Evolutionary conservation across 2,329 filamentous ascomycete genomes (phyloP).

Genomic region (Sporothrix dimorphospora): DNA sequence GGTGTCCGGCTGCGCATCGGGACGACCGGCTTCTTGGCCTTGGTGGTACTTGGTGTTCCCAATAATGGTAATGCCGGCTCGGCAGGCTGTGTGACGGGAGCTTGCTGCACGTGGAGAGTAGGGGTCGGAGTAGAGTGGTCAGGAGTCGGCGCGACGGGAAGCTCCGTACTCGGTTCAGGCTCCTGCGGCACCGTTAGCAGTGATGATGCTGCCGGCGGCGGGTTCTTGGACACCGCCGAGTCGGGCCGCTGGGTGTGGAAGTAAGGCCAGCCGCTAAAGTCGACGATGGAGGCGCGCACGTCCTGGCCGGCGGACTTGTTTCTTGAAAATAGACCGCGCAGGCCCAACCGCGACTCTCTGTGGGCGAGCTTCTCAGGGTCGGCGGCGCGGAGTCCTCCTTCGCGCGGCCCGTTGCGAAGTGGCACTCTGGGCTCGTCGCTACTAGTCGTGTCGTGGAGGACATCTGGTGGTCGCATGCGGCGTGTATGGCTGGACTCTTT

Average conservation of each 20-base stretch:
- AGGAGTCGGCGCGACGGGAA: constrained; percentile 1
- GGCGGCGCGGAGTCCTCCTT: not conserved
- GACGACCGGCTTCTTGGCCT: constrained; percentile 37
- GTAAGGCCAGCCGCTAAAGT: constrained; percentile 51
- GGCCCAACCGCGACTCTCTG: constrained; percentile 56
- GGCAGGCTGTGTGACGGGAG: not conserved
- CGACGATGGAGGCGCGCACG: constrained; percentile 52
- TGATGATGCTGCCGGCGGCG: not conserved
- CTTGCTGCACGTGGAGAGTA: not conserved
- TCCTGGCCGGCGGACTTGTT: constrained; percentile 36
- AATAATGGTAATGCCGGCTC: not conserved
- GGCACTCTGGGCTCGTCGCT: constrained; percentile 47
- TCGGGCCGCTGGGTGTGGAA: constrained; percentile 45
- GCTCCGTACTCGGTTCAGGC: not conserved
- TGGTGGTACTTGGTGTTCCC: constrained; percentile 29
- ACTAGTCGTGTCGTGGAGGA: constrained; percentile 35
- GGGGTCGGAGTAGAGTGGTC: not conserved
- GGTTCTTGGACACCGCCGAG: constrained; percentile 37
- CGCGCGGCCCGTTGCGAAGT: constrained; percentile 41
- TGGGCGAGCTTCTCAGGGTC: constrained; percentile 46
- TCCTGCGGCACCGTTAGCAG: not conserved
- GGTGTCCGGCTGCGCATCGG: constrained; percentile 35
- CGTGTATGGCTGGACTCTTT: constrained; percentile 42
- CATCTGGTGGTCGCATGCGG: constrained; percentile 47
- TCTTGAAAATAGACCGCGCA: constrained; percentile 52